Evolutionary conservation across 306 rosid genomes (phyloP).

Genomic region (Cicer judaicum): DNA sequence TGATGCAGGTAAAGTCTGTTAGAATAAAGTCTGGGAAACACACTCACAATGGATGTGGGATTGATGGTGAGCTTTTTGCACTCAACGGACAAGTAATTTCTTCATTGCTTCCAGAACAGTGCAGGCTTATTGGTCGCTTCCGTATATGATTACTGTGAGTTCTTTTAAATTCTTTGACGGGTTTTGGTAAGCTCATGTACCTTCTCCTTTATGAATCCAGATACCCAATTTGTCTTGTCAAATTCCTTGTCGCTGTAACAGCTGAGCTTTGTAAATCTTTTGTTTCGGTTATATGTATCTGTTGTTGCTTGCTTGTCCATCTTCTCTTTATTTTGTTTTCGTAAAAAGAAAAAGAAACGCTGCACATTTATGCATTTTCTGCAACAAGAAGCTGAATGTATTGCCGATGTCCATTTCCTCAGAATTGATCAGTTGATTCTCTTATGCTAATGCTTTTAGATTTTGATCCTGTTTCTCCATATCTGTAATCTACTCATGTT

Average conservation of each 20-base stretch:
- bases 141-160: slow-evolving; percentile 57
- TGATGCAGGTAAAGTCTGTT: slow-evolving; percentile 85
- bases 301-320: slow-evolving; percentile 41
- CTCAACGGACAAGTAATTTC: slow-evolving; percentile 86
- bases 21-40: slow-evolving; percentile 89
- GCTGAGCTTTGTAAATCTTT: slow-evolving; percentile 60
- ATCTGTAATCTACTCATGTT: slow-evolving; percentile 32
- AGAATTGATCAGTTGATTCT: slow-evolving; percentile 38
- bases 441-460: slow-evolving; percentile 32
- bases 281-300: slow-evolving; percentile 51
- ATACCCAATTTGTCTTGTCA: slow-evolving; percentile 47
- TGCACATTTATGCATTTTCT: slow-evolving; percentile 40
- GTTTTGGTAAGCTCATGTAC: slow-evolving; percentile 52
- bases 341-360: slow-evolving; percentile 21
- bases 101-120: slow-evolving; percentile 93
- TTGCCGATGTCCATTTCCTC: slow-evolving; percentile 39
- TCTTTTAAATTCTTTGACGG: slow-evolving; percentile 55
- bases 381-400: slow-evolving; percentile 44
- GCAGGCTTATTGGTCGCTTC: slow-evolving; percentile 95
- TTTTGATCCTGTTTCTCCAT: slow-evolving; percentile 38
- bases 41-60: slow-evolving; percentile 90
- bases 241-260: slow-evolving; percentile 49
- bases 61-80: slow-evolving; percentile 96
- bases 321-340: slow-evolving; percentile 29
- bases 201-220: slow-evolving; percentile 42